Evolutionary conservation across 2,329 filamentous ascomycete genomes (phyloP), one percentile per base, ranked within the genome.

Genomic region (Hypoxylon sp.): DNA sequence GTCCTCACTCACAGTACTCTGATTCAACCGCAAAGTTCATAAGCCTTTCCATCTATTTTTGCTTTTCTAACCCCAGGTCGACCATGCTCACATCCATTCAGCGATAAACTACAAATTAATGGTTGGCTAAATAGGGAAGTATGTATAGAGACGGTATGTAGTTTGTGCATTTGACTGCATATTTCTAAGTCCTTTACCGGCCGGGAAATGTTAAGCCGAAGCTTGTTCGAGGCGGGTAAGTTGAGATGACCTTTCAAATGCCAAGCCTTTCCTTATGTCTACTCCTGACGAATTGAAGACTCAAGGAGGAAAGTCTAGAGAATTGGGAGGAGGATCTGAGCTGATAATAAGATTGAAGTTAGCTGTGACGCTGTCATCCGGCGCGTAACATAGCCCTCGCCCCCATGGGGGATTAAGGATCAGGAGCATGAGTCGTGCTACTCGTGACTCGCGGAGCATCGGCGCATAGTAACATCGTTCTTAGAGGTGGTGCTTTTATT

Each of bases 361-460:
- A 63, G 51, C 51, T 63, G 60, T 32, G 38, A 69, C 50, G 56
- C 49, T 59, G 67, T 60, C 49, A 59, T 43, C 57, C 56, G 46
- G 58, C 55, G 38, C 21, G 43, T 21, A 32, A 53, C 25, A 62
- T 63, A 56, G 45, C 55, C 55, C 38, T 60, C 50, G 60, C 59
- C 57, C 61, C 53, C 45, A 50, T 60, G 46, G 61, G 50, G 53
- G 49, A 51, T 43, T 50, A 30, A 51, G 17, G 43, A 60, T 34
- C 46, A 63, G 43, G 63, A 67, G 53, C 55, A 56, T 64, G 62
- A 68, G 49, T 70, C 59, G 68, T 50, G 60, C 52, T 57, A 57
- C 60, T 64, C 50, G 60, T 64, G 66, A 69, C 65, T 69, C 49
- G 64, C 55, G 63, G 62, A 49, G 23, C 25, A 46, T 46, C 55